Evolutionary conservation across 371 early-diverging fungal genomes (phyloP).

Genomic region (Mucor piriformis): DNA sequence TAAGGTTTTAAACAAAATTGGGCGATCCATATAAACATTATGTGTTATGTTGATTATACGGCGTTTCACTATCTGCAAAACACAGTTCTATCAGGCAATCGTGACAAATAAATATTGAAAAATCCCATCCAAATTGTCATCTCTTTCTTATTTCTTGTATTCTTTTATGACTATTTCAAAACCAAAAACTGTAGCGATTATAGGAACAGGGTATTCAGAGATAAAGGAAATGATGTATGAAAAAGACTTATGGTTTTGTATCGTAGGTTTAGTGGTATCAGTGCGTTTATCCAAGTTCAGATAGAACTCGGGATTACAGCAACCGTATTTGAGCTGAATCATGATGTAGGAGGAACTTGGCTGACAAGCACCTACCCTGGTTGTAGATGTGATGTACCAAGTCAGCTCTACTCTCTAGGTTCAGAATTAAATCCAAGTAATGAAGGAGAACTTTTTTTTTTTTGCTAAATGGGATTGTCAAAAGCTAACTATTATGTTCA

Average conservation of each 20-base stretch:
- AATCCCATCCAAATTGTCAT: too few relatives aligned
- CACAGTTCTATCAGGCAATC: too few relatives aligned
- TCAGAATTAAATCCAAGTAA: constrained; percentile 51
- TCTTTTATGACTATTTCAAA: too few relatives aligned
- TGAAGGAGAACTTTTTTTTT: neutral
- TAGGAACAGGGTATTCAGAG: constrained; percentile 6
- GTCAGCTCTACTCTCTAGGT: constrained; percentile 56
- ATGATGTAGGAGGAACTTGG: constrained; percentile 68
- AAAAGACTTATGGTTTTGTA: neutral
- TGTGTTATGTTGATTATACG: too few relatives aligned
- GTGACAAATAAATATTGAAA: too few relatives aligned
- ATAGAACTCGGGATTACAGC: constrained; percentile 49
- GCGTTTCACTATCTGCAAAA: too few relatives aligned
- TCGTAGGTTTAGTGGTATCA: constrained; percentile 62
- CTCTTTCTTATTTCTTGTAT: too few relatives aligned
- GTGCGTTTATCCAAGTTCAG: constrained; percentile 57
- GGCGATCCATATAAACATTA: too few relatives aligned
- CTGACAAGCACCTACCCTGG: constrained; percentile 63
- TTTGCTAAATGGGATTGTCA: too few relatives aligned
- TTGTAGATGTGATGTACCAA: constrained; percentile 61
- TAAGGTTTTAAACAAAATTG: too few relatives aligned
- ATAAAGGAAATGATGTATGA: neutral
- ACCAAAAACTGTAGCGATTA: constrained; percentile 2
- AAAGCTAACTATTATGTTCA: too few relatives aligned
- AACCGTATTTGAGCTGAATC: constrained; percentile 55